These are phyloP conservation scores for Termitomyces sp. DNA, from an alignment of 768 basidiomycete species.

Conservation along the genomic window DNA sequence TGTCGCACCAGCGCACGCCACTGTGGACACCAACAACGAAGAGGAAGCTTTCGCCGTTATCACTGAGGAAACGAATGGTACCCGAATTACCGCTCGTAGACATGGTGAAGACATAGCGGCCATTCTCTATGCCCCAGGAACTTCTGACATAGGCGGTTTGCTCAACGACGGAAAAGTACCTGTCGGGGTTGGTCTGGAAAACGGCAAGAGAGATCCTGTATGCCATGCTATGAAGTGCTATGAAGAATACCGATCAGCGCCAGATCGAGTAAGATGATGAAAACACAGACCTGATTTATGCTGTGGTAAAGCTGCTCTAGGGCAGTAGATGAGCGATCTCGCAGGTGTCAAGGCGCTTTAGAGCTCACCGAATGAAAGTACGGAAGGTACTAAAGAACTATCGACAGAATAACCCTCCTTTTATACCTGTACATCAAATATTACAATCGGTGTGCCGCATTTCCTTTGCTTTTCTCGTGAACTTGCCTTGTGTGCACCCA, in stretches of 20 bases:
- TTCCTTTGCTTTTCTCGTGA: too few relatives aligned
- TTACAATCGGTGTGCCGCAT: too few relatives aligned
- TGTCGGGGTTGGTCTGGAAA: not conserved
- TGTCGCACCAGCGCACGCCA: conserved; percentile 38
- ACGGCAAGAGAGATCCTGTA: too few relatives aligned
- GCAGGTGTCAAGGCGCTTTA: too few relatives aligned
- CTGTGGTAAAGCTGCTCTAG: not conserved
- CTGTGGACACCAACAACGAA: conserved; percentile 38
- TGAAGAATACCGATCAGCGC: not conserved
- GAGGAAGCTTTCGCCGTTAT: conserved; percentile 30
- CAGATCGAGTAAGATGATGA: not conserved
- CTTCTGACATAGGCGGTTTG: conserved; percentile 9
- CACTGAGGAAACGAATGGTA: conserved; percentile 11
- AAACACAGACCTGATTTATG: not conserved
- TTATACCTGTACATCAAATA: too few relatives aligned
- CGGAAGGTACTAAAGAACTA: not conserved
- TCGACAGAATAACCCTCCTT: not conserved
- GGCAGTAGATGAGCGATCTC: too few relatives aligned
- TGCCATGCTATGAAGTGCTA: too few relatives aligned
- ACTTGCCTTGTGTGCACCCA: too few relatives aligned
- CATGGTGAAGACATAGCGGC: conserved; percentile 28
- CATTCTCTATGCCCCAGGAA: too few relatives aligned
- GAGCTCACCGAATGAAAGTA: not conserved
- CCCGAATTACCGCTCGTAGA: conserved; percentile 30
- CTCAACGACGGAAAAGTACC: conserved; percentile 30